phyloP scores from a whole-genome alignment of 768 basidiomycete species.

The Lentinula raphanica region DNA sequence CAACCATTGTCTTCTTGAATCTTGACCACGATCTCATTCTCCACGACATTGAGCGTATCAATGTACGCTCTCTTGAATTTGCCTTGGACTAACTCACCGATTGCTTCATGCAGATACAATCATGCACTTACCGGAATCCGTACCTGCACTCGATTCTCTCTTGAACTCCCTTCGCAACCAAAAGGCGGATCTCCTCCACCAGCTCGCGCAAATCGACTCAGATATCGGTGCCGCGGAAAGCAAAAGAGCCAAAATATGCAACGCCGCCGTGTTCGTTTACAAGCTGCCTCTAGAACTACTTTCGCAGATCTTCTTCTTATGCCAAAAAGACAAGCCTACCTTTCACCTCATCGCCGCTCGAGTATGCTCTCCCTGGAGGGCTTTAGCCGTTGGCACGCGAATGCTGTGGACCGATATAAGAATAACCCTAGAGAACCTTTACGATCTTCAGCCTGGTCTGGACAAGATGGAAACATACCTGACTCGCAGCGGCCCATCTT shows the following conservation, averaged over 20 bases:
- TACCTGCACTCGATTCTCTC: background rate
- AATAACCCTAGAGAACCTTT: conserved; percentile 22
- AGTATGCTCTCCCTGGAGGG: conserved; percentile 43
- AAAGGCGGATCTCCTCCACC: conserved; percentile 22
- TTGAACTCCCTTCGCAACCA: background rate
- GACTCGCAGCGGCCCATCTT: conserved; percentile 26
- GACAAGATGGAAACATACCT: conserved; percentile 25
- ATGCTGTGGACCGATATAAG: conserved; percentile 40
- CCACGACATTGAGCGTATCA: too few species aligned
- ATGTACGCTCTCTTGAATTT: too few species aligned
- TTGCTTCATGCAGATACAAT: too few species aligned
- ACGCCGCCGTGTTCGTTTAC: conserved; percentile 27
- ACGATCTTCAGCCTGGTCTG: conserved; percentile 19
- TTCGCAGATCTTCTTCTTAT: conserved; percentile 30
- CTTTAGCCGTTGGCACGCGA: conserved; percentile 32
- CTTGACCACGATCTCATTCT: too few species aligned
- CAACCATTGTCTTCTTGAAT: too few species aligned
- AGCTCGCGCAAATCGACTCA: conserved; percentile 27
- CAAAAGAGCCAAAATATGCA: conserved; percentile 28
- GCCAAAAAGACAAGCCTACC: conserved; percentile 18
- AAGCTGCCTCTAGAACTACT: conserved; percentile 38
- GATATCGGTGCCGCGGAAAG: conserved; percentile 27
- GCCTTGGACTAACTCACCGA: too few species aligned
- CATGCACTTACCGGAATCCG: background rate
- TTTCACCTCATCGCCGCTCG: conserved; percentile 39